Conservation (phyloP, 177 flowering plant genomes). For the Vitis hybrid region DNA sequence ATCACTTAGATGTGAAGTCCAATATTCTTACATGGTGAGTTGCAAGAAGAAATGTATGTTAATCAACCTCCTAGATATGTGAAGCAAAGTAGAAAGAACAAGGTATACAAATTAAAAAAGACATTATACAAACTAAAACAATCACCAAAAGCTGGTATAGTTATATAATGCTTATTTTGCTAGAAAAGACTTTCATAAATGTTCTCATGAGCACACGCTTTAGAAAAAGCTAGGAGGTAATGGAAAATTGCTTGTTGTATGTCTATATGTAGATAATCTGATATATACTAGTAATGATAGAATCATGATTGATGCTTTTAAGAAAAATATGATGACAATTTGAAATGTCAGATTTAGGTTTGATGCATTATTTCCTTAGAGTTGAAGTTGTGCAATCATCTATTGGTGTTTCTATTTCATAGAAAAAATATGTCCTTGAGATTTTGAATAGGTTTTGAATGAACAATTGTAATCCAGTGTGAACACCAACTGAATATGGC, state of each 20-base stretch:
- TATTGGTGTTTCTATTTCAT: background rate
- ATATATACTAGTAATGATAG: background rate
- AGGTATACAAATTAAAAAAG: no score
- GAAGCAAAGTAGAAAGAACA: no score
- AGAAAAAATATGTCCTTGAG: background rate
- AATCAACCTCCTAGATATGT: no score
- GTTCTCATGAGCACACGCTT: no score
- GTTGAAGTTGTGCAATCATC: background rate
- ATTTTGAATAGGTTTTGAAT: background rate
- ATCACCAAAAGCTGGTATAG: no score
- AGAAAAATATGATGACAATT: background rate
- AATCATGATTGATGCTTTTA: background rate
- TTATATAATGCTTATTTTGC: no score
- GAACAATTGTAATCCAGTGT: background rate
- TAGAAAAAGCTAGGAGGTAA: background rate
- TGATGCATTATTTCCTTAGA: background rate
- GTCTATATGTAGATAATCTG: background rate
- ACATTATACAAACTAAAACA: no score
- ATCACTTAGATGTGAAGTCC: no score
- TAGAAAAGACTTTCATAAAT: no score
- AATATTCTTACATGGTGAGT: background rate
- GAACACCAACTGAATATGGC: background rate
- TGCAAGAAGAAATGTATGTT: no score
- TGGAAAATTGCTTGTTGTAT: background rate
- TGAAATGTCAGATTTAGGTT: background rate